phyloP scores from a whole-genome alignment of 2,329 filamentous ascomycete species.

The Eurotiales sp. region DNA sequence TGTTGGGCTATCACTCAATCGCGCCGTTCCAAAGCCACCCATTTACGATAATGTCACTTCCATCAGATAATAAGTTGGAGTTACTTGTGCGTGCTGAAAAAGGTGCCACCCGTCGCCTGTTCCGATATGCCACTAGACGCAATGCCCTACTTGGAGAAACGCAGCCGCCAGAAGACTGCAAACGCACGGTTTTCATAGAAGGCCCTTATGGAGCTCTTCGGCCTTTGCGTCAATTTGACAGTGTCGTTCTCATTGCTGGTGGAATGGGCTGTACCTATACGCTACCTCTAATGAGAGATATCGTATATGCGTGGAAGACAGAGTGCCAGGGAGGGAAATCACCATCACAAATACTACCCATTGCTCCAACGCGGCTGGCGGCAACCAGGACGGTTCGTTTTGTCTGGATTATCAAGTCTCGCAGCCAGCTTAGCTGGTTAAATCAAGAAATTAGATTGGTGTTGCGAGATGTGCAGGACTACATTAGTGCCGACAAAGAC shows the following conservation, averaged over 20 bases:
- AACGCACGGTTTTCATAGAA: slow-evolving; percentile 47
- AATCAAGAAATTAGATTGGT: slow-evolving; percentile 47
- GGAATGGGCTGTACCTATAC: slow-evolving; percentile 59
- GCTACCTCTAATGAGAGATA: slow-evolving; percentile 53
- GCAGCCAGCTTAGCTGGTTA: slow-evolving; percentile 52
- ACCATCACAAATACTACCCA: not conserved
- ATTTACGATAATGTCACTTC: slow-evolving; percentile 59
- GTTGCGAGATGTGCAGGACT: slow-evolving; percentile 39
- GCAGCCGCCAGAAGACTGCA: slow-evolving; percentile 14
- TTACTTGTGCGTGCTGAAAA: slow-evolving; percentile 54
- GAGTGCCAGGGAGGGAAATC: slow-evolving; percentile 21
- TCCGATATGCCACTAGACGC: slow-evolving; percentile 47
- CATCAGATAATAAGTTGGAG: slow-evolving; percentile 53
- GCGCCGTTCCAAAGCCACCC: slow-evolving; percentile 61
- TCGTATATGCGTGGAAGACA: slow-evolving; percentile 47
- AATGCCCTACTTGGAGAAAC: slow-evolving; percentile 22
- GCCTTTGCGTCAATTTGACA: slow-evolving; percentile 58
- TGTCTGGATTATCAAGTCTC: slow-evolving; percentile 58
- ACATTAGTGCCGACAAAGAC: slow-evolving; percentile 34
- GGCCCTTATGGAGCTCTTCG: slow-evolving; percentile 53
- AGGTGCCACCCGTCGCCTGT: slow-evolving; percentile 51
- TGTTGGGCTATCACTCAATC: slow-evolving; percentile 56
- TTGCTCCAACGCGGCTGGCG: slow-evolving; percentile 22
- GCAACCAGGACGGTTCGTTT: slow-evolving; percentile 52
- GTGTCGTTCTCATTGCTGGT: slow-evolving; percentile 56